Evolutionary conservation across 805 yeast species (phyloP), one percentile per base, ranked within the genome.

Genomic region (Candida tallmaniae): DNA sequence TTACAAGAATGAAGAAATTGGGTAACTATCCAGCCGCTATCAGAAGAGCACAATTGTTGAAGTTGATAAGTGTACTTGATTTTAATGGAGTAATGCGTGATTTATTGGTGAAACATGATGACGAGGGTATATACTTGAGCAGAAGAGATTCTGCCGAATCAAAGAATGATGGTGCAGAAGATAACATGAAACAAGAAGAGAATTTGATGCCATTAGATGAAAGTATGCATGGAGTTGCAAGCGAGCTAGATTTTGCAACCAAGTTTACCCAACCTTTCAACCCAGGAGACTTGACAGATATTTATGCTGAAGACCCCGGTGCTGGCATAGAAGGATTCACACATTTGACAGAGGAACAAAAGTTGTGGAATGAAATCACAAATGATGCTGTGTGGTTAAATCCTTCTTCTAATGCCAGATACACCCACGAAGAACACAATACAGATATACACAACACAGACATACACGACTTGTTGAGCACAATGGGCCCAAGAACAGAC

Each of bases 11-110:
- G 93, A 73, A 83, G 48, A 76, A 76, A 37, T 58, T 83, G 32
- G 93, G 93, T 1, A 83, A 83, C 50, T 81, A 81, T 51, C 90
- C 93, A 1, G 90, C 93, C 0, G 83, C 83, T 5, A 55, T 82
- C 17, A 67, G 90, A 51, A 62, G 87, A 36, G 85, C 82, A 0
- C 94, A 83, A 47, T 56, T 83, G 18, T 58, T 83, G 38, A 79
- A 78, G 42, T 60, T 83, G 38, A 71, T 83, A 50, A 65, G 75
- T 21, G 74, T 83, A 10, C 56, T 83, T 30, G 88, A 83, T 51
- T 80, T 82, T 54, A 77, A 78, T 54, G 80, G 80, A 4, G 68
- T 75, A 7, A 78, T 82, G 81, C 53, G 56, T 18, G 74, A 68
- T 15, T 60, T 83, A 28, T 64, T 81, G 4, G 51, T 55, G 5